Conservation (phyloP, 2,329 filamentous ascomycete genomes). For the Curvularia verruculosa region DNA sequence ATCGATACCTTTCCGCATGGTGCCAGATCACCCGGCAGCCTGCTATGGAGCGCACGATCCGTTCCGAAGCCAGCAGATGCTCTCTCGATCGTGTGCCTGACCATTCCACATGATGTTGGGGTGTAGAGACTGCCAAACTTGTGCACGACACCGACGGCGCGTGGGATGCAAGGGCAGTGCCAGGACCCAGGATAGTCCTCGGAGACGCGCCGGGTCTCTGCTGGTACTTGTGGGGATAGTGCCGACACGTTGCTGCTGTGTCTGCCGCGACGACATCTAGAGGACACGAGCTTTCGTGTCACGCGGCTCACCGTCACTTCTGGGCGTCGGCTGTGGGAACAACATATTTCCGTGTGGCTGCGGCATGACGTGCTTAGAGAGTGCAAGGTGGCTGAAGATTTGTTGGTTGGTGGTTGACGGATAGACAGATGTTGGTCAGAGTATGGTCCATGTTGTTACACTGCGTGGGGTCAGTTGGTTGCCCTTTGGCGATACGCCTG, state of each 20-base stretch:
- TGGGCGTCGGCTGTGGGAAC: slow-evolving; percentile 14
- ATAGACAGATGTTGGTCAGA: slow-evolving; percentile 10
- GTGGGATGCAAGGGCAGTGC: slow-evolving; percentile 14
- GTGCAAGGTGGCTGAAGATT: slow-evolving; percentile 6
- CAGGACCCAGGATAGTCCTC: slow-evolving; percentile 16
- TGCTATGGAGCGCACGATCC: slow-evolving; percentile 41
- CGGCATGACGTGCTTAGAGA: slow-evolving; percentile 17
- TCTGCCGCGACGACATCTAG: slow-evolving; percentile 15
- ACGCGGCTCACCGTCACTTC: slow-evolving; percentile 30
- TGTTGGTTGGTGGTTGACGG: not conserved
- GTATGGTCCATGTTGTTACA: slow-evolving; percentile 4
- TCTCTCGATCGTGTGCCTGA: slow-evolving; percentile 22
- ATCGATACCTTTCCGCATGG: slow-evolving; percentile 39
- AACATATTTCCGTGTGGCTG: slow-evolving; percentile 19
- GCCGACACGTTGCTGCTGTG: slow-evolving; percentile 13
- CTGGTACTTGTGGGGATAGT: slow-evolving; percentile 13
- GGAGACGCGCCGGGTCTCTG: slow-evolving; percentile 6
- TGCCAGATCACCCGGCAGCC: slow-evolving; percentile 47
- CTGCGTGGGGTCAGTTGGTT: not conserved
- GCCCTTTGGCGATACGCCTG: slow-evolving; percentile 12
- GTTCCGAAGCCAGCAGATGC: slow-evolving; percentile 36
- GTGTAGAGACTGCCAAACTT: slow-evolving; percentile 12
- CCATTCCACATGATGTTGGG: slow-evolving; percentile 20
- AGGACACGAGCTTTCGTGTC: slow-evolving; percentile 25
- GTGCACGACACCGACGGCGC: slow-evolving; percentile 31